A percentile compares a stretch with the other conserved stretches of the same genome.
phyloP scores from a whole-genome alignment of 1,284 basidiomycete genomes.

The Porogramme epimiltina region DNA sequence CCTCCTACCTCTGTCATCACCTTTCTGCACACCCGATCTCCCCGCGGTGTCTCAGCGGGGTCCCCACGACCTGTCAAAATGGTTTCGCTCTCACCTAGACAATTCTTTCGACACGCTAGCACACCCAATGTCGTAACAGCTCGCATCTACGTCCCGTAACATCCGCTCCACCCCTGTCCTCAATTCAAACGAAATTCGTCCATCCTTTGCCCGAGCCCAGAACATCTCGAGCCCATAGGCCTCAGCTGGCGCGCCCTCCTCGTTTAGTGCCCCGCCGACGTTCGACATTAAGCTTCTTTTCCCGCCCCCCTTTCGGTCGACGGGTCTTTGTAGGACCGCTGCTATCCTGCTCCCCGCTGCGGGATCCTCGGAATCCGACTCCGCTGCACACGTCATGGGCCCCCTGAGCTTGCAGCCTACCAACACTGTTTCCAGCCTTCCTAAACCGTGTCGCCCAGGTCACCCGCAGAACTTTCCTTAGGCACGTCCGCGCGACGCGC shows the following conservation, averaged over 20 bases:
- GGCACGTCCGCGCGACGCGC: not conserved
- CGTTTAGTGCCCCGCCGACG: no score
- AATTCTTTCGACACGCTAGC: not conserved
- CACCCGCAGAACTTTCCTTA: constrained; percentile 10
- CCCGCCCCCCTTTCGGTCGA: no score
- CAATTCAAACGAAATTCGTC: constrained; percentile 1
- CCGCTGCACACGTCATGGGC: not conserved
- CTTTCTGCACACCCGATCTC: not conserved
- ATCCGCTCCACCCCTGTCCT: constrained; percentile 4
- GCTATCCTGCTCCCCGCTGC: no score
- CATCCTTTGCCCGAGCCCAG: constrained; percentile 12
- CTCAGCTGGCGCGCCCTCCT: no score
- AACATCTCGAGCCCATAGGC: not conserved
- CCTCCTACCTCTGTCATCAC: no score
- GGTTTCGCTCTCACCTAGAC: not conserved
- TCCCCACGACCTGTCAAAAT: not conserved
- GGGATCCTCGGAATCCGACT: not conserved
- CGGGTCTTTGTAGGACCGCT: no score
- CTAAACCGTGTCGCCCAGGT: constrained; percentile 5
- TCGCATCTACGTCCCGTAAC: constrained; percentile 12
- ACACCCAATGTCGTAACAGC: constrained; percentile 15
- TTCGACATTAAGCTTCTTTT: no score
- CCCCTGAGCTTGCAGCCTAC: not conserved
- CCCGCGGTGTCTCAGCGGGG: not conserved
- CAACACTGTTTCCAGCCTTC: constrained; percentile 9